Evolutionary conservation across 2,329 filamentous ascomycete species (phyloP), one percentile per base, ranked within the genome.

Genomic region (Cercospora sesami): DNA sequence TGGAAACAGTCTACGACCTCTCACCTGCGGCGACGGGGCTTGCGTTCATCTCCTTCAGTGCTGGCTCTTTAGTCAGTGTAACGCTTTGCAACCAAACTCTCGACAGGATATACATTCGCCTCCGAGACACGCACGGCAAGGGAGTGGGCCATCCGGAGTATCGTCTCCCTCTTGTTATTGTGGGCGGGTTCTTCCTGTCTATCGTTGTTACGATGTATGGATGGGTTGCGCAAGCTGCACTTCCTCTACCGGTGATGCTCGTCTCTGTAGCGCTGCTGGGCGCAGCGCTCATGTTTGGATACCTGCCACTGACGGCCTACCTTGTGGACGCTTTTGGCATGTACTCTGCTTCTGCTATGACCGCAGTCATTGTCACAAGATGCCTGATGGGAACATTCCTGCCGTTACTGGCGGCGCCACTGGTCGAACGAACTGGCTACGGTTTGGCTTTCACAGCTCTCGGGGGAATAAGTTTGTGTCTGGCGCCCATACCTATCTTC

Each of bases 101-200:
- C 9, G 80, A 83, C 68, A 76, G 74, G 18, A 78, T 83, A 67
- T 78, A 78, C 65, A 77, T 70, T 14, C 67, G 64, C 55, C 68
- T 76, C 28, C 69, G 71, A 12, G 67, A 69, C 73, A 78, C 66
- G 73, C 68, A 51, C 18, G 74, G 39, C 72, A 76, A 71, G 61
- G 64, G 69, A 30, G 23, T 67, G 3, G 68, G 70, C 10, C 78
- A 76, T 18, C 89, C 89, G 0, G 89, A 91, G 71, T 87, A 86
- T 72, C 86, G 89, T n/a, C 80, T 89, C 0, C 88, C 88, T 0
- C 79, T 89, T 2, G 85, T 88, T 77, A 74, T 87, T 10, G 78
- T 84, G 0, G 85, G 84, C 0, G 83, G 83, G 0, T 53, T 88
- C 0, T 67, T 89, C 1, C 80, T 85, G 0, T 86, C 86, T 0